These are phyloP conservation scores for Lablab purpureus DNA, from an alignment of 306 rosid genomes.

Conservation along the genomic window DNA sequence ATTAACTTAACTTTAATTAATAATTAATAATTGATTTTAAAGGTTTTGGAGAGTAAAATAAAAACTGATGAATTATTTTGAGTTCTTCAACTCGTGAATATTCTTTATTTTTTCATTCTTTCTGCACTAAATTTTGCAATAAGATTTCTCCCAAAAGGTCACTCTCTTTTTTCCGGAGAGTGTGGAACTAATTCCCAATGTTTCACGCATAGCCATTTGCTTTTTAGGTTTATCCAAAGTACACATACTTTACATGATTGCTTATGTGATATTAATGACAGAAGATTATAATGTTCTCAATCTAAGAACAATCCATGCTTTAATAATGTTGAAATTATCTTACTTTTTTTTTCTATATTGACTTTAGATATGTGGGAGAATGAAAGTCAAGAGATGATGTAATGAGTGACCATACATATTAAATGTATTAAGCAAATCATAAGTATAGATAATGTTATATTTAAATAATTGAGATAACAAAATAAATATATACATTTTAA, in stretches of 20 bases:
- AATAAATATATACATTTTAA: too few species aligned
- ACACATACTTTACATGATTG: not conserved
- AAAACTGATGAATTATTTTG: too few species aligned
- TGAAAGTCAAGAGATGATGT: not conserved
- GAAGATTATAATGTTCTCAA: not conserved
- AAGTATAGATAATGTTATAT: too few species aligned
- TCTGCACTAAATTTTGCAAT: not conserved
- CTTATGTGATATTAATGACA: not conserved
- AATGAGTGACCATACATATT: not conserved
- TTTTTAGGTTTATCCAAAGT: not conserved
- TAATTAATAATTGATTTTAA: too few species aligned
- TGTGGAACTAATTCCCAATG: not conserved
- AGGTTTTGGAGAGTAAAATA: too few species aligned
- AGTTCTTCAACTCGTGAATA: too few species aligned
- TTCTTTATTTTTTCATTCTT: not conserved
- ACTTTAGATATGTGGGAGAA: constrained; percentile 11
- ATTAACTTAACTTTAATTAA: too few species aligned
- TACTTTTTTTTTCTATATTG: not conserved
- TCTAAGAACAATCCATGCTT: not conserved
- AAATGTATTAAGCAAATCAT: too few species aligned
- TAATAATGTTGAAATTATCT: not conserved
- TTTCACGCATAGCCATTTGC: constrained; percentile 3
- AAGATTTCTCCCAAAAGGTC: not conserved
- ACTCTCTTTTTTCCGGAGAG: not conserved
- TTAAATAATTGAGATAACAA: too few species aligned